A percentile compares a stretch with the other conserved stretches of the same genome.
These are phyloP conservation scores for Tylopilus rubrobrunneus DNA, from an alignment of 768 basidiomycete species.

Conservation along the genomic window DNA sequence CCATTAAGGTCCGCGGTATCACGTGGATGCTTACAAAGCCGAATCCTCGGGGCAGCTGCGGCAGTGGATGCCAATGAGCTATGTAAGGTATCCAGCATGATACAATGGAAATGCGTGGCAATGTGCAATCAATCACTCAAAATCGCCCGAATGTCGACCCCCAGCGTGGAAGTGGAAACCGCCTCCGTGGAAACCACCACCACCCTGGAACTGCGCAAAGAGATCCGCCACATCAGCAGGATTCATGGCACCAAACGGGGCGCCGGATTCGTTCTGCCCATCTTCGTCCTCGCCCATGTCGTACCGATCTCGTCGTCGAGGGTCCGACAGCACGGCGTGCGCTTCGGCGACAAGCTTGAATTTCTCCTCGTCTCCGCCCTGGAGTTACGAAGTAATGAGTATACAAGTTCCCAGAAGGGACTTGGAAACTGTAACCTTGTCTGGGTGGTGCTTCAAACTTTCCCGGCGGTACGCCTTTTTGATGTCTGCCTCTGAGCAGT, in stretches of 20 bases:
- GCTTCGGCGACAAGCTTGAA: slow-evolving; percentile 91
- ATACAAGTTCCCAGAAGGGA: neutral
- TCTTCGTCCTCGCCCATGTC: slow-evolving; percentile 84
- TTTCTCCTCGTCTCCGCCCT: slow-evolving; percentile 94
- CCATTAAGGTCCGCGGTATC: neutral
- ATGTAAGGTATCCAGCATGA: slow-evolving; percentile 8
- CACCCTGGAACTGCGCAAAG: slow-evolving; percentile 60
- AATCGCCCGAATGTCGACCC: slow-evolving; percentile 9
- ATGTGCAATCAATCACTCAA: slow-evolving; percentile 8
- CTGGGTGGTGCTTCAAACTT: slow-evolving; percentile 81
- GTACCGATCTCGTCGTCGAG: slow-evolving; percentile 66
- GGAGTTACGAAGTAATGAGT: slow-evolving; percentile 9
- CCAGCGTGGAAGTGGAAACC: slow-evolving; percentile 30
- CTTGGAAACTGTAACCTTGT: slow-evolving; percentile 51
- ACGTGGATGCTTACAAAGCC: slow-evolving; percentile 9
- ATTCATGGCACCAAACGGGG: slow-evolving; percentile 36
- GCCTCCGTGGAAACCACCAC: slow-evolving; percentile 23
- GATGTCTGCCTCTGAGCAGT: slow-evolving; percentile 67
- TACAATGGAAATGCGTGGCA: neutral
- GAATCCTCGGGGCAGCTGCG: too few relatives aligned
- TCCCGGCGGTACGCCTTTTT: slow-evolving; percentile 91
- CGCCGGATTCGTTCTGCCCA: slow-evolving; percentile 46
- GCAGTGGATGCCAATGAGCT: too few relatives aligned
- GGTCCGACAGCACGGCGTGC: slow-evolving; percentile 77
- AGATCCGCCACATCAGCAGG: slow-evolving; percentile 58